Conservation (phyloP, 1,284 basidiomycete genomes). For the Malassezia caprae region DNA sequence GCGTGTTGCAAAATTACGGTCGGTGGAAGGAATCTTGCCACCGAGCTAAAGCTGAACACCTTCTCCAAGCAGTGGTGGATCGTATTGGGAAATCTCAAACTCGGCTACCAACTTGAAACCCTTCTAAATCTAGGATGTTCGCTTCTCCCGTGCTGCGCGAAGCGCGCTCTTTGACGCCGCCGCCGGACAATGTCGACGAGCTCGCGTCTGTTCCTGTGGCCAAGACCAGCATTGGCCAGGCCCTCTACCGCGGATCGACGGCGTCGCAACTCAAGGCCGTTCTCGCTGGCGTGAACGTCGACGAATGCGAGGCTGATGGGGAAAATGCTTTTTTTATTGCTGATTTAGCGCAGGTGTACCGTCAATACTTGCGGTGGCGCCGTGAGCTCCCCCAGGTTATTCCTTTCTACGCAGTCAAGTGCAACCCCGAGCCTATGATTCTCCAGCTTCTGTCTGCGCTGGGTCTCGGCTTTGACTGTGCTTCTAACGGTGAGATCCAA, state of each 20-base stretch:
- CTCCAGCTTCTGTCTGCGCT: slow-evolving; percentile 78
- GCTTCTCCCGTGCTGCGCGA: background rate
- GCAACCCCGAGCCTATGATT: slow-evolving; percentile 92
- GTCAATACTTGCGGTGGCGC: slow-evolving; percentile 76
- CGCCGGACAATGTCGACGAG: slow-evolving; percentile 11
- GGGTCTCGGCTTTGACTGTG: slow-evolving; percentile 92
- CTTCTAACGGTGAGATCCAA: slow-evolving; percentile 88
- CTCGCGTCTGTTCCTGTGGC: background rate
- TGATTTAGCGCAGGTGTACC: slow-evolving; percentile 78
- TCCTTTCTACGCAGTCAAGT: slow-evolving; percentile 85
- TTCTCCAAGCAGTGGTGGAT: background rate
- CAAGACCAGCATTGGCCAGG: slow-evolving; percentile 11
- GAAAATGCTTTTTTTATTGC: slow-evolving; percentile 95
- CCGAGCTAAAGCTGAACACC: background rate
- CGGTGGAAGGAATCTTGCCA: background rate
- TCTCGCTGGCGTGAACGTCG: slow-evolving; percentile 44
- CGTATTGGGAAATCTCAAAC: background rate
- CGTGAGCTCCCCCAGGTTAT: slow-evolving; percentile 63
- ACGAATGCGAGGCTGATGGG: slow-evolving; percentile 56
- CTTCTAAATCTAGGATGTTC: background rate
- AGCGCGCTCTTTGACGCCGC: slow-evolving; percentile 15
- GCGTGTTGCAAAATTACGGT: background rate
- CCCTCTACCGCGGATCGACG: slow-evolving; percentile 34
- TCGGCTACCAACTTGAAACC: background rate
- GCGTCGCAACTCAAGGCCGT: slow-evolving; percentile 30